These are phyloP conservation scores for Phytopythium delawarense DNA, from an alignment of 352 stramenopile genomes.

Conservation along the genomic window DNA sequence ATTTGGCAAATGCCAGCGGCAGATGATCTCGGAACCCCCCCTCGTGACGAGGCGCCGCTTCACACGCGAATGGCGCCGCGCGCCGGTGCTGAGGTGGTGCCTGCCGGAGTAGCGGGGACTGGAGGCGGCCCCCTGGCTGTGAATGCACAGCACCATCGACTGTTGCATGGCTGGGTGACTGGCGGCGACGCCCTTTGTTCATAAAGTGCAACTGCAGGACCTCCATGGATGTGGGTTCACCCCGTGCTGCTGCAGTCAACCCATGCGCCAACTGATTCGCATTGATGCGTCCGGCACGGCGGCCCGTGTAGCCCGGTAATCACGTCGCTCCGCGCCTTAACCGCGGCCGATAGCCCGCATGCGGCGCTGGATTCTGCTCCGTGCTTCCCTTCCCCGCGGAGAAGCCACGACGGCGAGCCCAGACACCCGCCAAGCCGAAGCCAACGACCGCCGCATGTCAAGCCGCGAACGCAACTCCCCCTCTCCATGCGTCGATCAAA, in stretches of 20 bases:
- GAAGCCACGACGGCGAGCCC: background rate
- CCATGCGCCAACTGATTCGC: constrained; percentile 1
- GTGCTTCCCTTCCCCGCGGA: too few relatives aligned
- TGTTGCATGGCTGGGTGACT: background rate
- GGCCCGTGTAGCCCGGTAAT: background rate
- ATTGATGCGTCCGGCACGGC: background rate
- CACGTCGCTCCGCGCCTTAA: background rate
- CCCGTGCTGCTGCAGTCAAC: background rate
- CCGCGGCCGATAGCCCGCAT: background rate
- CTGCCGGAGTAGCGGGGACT: too few relatives aligned
- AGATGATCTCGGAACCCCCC: too few relatives aligned
- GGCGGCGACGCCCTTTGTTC: background rate
- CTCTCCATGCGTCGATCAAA: too few relatives aligned
- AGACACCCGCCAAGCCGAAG: background rate
- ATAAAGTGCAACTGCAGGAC: background rate
- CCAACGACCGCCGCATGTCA: background rate
- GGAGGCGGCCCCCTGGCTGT: too few relatives aligned
- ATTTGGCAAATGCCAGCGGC: too few relatives aligned
- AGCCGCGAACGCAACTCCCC: background rate
- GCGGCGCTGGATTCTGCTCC: background rate
- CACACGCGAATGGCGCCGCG: background rate
- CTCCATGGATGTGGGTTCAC: background rate
- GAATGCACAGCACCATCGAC: background rate
- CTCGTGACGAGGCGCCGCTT: background rate
- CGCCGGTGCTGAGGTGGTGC: background rate